Evolutionary conservation across 192 early-diverging fungal genomes (phyloP).

Genomic region (Physocladia obscura): DNA sequence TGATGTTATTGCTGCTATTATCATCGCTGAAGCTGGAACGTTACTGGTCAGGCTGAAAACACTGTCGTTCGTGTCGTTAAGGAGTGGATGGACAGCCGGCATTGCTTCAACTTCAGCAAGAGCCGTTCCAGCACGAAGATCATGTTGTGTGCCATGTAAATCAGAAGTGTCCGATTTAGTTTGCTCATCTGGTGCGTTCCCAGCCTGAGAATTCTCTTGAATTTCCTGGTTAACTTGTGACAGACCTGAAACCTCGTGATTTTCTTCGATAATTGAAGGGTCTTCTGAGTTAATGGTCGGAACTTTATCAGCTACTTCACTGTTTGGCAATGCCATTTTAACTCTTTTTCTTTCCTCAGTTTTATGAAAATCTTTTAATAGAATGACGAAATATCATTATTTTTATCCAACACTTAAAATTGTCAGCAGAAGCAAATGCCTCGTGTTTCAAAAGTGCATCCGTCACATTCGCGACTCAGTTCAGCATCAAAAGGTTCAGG

Average conservation of each 20-base stretch:
- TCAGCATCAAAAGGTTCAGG: background rate
- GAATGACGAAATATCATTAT: background rate
- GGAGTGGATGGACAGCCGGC: too few species aligned
- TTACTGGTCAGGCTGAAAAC: too few species aligned
- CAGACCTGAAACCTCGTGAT: background rate
- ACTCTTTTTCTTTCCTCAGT: background rate
- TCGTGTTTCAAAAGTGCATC: background rate
- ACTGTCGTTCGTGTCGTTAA: too few species aligned
- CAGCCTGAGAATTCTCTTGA: background rate
- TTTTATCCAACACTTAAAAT: background rate
- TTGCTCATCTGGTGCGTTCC: background rate
- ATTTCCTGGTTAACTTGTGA: background rate
- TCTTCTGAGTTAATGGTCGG: background rate
- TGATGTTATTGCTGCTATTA: too few species aligned
- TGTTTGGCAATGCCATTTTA: background rate
- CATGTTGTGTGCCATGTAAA: background rate
- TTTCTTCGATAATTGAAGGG: background rate
- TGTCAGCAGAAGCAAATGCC: conserved; percentile 1
- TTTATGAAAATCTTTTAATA: background rate
- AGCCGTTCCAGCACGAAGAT: too few species aligned
- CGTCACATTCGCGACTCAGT: conserved; percentile 11
- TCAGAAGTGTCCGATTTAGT: background rate
- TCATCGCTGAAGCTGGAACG: too few species aligned
- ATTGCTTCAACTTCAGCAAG: too few species aligned
- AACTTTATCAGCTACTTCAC: background rate